Evolutionary conservation across 1,139 yeast genomes (phyloP).

Genomic region (Scheffersomyces titani): DNA sequence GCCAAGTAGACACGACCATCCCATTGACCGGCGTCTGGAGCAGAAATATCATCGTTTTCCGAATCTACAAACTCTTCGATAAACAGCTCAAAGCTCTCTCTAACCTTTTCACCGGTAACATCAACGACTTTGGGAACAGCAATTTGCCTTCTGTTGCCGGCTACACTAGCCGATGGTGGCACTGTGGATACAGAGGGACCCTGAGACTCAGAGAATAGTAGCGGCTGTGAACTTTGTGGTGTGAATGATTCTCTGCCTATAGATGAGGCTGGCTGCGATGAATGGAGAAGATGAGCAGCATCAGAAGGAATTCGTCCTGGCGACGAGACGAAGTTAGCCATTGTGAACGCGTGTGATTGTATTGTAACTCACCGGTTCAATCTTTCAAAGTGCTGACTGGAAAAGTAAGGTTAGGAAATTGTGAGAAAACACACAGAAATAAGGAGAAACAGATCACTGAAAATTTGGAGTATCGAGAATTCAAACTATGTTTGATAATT

Average conservation of each 20-base stretch:
- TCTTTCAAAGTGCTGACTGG: neutral
- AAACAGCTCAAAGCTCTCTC: slow-evolving; percentile 83
- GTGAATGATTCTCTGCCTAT: slow-evolving; percentile 35
- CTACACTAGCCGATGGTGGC: slow-evolving; percentile 20
- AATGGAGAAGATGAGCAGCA: slow-evolving; percentile 43
- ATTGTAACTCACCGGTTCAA: neutral
- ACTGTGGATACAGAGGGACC: slow-evolving; percentile 17
- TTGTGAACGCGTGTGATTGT: slow-evolving; percentile 9
- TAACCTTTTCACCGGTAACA: slow-evolving; percentile 89
- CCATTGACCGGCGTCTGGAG: slow-evolving; percentile 17
- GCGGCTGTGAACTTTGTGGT: slow-evolving; percentile 18
- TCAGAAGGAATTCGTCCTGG: slow-evolving; percentile 50
- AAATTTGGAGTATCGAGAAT: neutral
- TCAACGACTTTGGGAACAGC: slow-evolving; percentile 87
- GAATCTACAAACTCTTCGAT: slow-evolving; percentile 62
- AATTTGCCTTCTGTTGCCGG: slow-evolving; percentile 53
- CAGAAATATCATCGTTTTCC: slow-evolving; percentile 27
- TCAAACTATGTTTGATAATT: neutral
- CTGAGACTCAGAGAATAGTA: slow-evolving; percentile 16
- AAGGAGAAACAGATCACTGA: neutral
- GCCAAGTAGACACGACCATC: slow-evolving; percentile 68
- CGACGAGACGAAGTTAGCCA: slow-evolving; percentile 50
- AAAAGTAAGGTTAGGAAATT: neutral
- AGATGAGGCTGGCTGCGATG: slow-evolving; percentile 49
- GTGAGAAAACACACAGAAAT: neutral